Conservation (phyloP, 108 stramenopile genomes). For the Nitzschia sp. region DNA sequence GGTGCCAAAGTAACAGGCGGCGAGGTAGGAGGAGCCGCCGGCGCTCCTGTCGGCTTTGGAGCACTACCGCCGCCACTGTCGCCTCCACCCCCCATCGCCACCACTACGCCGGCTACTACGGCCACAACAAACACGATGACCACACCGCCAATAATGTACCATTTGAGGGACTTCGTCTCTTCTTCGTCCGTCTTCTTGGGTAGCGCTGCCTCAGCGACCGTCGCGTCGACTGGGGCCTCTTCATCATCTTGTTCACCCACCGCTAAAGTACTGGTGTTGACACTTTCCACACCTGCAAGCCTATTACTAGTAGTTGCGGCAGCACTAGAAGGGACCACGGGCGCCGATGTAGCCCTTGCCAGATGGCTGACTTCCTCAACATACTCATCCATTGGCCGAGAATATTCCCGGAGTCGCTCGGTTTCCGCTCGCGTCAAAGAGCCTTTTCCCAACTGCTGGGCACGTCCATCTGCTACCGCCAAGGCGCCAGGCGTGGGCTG, state of each 20-base stretch:
- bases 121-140: not conserved
- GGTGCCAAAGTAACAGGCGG: not conserved
- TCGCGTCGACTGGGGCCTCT: not conserved
- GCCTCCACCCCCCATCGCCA: not conserved
- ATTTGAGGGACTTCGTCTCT: not conserved
- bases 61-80: not conserved
- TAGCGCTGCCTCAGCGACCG: not conserved
- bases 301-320: not conserved
- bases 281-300: not conserved
- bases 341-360: too few relatives aligned
- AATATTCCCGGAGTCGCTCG: not conserved
- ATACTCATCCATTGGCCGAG: not conserved
- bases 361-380: not conserved
- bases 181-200: not conserved
- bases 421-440: not conserved
- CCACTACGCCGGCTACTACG: not conserved
- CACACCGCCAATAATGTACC: slow-evolving; percentile 7
- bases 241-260: not conserved
- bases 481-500: not conserved
- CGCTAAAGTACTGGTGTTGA: not conserved
- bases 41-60: not conserved
- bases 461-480: not conserved
- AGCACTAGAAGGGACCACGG: too few relatives aligned
- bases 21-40: not conserved
- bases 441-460: not conserved